Evolutionary conservation across 1,284 basidiomycete genomes (phyloP).

Genomic region (Cystobasidiaceae sp.): DNA sequence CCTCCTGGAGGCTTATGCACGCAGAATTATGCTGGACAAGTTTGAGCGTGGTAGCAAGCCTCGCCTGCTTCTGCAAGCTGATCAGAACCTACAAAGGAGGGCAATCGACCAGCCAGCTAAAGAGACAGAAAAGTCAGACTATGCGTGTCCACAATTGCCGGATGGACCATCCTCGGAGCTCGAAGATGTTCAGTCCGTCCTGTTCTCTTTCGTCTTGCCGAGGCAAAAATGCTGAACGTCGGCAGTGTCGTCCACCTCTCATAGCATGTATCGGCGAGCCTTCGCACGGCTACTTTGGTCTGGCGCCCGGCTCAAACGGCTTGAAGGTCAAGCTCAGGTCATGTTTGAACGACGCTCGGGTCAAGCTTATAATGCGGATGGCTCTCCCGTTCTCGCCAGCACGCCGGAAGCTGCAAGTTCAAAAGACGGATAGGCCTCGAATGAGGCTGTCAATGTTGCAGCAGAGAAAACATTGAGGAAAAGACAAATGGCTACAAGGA

Average conservation of each 20-base stretch:
- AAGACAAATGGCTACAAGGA: too few relatives aligned
- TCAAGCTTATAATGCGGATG: not conserved
- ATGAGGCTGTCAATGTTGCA: too few relatives aligned
- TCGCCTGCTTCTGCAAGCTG: constrained; percentile 43
- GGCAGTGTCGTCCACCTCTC: not conserved
- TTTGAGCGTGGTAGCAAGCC: constrained; percentile 38
- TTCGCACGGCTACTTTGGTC: constrained; percentile 48
- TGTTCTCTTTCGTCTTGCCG: not conserved
- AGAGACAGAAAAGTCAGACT: not conserved
- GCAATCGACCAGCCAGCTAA: not conserved
- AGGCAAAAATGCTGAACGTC: not conserved
- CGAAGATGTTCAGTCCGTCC: constrained; percentile 18
- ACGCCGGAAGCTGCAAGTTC: not conserved
- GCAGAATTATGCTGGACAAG: constrained; percentile 11
- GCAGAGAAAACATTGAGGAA: too few relatives aligned
- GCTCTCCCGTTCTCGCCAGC: not conserved
- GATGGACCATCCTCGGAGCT: not conserved
- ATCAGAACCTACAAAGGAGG: constrained; percentile 16
- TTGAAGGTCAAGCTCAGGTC: constrained; percentile 46
- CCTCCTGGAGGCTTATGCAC: constrained; percentile 5
- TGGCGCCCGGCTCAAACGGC: constrained; percentile 45
- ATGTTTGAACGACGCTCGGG: constrained; percentile 45
- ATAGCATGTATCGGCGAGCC: constrained; percentile 44
- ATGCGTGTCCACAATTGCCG: not conserved
- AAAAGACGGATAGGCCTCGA: too few relatives aligned